These are phyloP conservation scores for Trypanosoma grayi DNA, from an alignment of 208 protist species.

Conservation along the genomic window DNA sequence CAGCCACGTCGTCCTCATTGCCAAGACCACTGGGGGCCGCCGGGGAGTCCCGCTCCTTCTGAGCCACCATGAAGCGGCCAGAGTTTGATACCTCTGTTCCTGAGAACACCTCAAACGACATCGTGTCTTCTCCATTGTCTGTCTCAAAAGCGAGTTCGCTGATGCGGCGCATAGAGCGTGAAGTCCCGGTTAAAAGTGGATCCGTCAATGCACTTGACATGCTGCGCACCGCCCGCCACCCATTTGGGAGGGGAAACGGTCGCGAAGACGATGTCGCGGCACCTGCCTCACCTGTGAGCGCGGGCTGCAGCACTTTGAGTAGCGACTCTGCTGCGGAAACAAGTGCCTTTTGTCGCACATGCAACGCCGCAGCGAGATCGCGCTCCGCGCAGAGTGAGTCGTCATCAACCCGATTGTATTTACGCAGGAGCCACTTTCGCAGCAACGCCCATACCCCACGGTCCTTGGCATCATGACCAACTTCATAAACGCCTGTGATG, in stretches of 20 bases:
- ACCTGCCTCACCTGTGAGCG: not conserved
- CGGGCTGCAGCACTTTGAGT: slow-evolving; percentile 1
- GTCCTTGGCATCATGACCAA: not conserved
- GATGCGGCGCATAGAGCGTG: not conserved
- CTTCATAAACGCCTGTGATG: not conserved
- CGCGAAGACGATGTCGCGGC: not conserved
- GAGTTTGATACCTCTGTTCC: no score
- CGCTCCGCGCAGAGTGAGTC: not conserved
- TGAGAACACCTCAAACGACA: no score
- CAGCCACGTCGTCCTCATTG: not conserved
- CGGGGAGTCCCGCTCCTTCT: not conserved
- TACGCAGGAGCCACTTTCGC: slow-evolving; percentile 1
- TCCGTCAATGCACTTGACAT: not conserved
- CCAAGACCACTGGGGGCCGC: no score
- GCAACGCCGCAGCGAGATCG: not conserved
- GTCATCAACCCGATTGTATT: not conserved
- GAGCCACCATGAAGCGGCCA: not conserved
- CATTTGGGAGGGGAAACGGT: slow-evolving; percentile 4
- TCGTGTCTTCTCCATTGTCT: no score
- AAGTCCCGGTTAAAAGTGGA: not conserved
- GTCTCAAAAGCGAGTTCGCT: no score
- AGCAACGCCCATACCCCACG: not conserved
- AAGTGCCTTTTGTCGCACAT: not conserved
- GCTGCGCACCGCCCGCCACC: not conserved
- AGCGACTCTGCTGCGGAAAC: not conserved